phyloP scores from a whole-genome alignment of 371 early-diverging fungal genomes.

The Capillidium rhysosporum region DNA sequence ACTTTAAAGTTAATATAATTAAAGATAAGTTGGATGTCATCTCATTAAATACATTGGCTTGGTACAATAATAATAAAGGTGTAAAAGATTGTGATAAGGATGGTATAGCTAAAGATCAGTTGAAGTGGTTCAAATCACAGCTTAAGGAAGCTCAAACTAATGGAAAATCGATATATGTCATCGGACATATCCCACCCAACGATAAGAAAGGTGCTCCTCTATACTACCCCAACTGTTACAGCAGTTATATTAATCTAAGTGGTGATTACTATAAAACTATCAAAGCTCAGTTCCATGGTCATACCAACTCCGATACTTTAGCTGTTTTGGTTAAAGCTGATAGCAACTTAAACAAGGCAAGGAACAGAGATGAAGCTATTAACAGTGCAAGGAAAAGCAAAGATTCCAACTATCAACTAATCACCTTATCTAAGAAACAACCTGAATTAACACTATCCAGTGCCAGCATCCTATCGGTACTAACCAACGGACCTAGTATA shows the following conservation, averaged over 20 bases:
- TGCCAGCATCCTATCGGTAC: conserved; percentile 8
- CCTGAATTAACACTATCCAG: neutral
- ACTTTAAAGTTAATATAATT: conserved; percentile 7
- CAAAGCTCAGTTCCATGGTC: conserved; percentile 25
- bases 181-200: conserved; percentile 28
- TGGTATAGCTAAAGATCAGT: neutral
- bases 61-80: conserved; percentile 7
- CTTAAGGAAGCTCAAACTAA: neutral
- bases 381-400: conserved; percentile 1
- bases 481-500: conserved; percentile 26
- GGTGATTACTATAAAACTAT: conserved; percentile 20
- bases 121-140: conserved; percentile 13
- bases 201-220: conserved; percentile 11
- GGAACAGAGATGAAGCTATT: neutral
- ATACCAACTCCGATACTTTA: conserved; percentile 8
- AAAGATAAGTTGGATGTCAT: conserved; percentile 8
- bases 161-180: conserved; percentile 14
- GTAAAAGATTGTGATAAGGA: conserved; percentile 12
- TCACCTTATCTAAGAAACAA: conserved; percentile 7
- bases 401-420: neutral
- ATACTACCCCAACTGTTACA: conserved; percentile 15
- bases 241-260: conserved; percentile 17
- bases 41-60: conserved; percentile 13
- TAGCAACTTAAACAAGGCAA: neutral
- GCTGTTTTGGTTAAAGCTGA: conserved; percentile 2